A percentile compares a stretch with the other conserved stretches of the same genome.
phyloP scores from a whole-genome alignment of 2,329 filamentous ascomycete species.

The Purpureocillium lavendulum region DNA sequence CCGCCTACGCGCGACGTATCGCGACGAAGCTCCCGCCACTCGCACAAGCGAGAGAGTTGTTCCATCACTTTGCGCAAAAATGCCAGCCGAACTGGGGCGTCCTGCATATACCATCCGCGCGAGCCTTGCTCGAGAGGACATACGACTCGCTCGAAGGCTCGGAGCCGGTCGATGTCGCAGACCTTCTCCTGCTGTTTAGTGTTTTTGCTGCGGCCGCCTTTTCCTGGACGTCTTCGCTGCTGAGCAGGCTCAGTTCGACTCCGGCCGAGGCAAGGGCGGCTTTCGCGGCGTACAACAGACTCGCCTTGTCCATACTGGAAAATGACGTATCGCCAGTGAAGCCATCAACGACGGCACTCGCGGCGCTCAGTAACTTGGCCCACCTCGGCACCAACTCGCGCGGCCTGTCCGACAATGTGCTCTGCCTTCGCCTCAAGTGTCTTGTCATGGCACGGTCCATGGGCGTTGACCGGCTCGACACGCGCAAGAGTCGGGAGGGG shows the following conservation, averaged over 20 bases:
- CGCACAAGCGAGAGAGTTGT: constrained; percentile 1
- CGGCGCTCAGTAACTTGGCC: constrained; percentile 1
- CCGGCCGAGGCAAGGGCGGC: too few species aligned
- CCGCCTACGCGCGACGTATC: too few species aligned
- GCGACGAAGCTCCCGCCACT: neutral
- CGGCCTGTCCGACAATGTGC: constrained; percentile 2
- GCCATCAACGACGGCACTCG: constrained; percentile 3
- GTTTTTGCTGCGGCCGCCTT: too few species aligned
- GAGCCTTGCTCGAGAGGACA: constrained; percentile 2
- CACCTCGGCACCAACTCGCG: constrained; percentile 1
- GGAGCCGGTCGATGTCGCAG: too few species aligned
- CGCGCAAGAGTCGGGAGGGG: constrained; percentile 1
- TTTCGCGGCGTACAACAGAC: neutral
- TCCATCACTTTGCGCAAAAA: constrained; percentile 3
- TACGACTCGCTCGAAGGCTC: neutral
- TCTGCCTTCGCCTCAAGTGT: constrained; percentile 2
- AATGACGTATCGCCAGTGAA: neutral
- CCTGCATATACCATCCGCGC: constrained; percentile 4
- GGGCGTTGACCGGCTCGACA: constrained; percentile 4
- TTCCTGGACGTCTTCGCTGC: too few species aligned
- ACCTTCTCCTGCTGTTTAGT: too few species aligned
- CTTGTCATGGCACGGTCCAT: constrained; percentile 4
- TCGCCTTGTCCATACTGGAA: constrained; percentile 2
- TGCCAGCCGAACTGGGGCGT: constrained; percentile 3
- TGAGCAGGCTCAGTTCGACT: too few species aligned